Evolutionary conservation across 192 early-diverging fungal genomes (phyloP), one percentile per base, ranked within the genome.

Genomic region (Funneliformis mosseae): DNA sequence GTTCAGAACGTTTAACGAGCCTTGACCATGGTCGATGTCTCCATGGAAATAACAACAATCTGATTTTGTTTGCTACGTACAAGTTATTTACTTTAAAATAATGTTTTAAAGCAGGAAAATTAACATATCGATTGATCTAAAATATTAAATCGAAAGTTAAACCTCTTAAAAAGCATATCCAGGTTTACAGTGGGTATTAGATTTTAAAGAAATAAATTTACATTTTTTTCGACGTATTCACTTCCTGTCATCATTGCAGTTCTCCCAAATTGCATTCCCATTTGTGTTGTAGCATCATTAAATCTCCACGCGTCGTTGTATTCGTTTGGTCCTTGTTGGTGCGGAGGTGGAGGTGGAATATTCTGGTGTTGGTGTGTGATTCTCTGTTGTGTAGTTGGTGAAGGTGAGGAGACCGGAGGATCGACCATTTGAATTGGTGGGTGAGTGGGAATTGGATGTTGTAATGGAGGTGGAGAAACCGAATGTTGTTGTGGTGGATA

Each of bases 21-120:
- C 96, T 87, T 39, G 92, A 90, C 96, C 97, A 97, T 23, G 88
- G 88, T 78, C 87, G 89, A 80, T 99, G 95, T 43, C 93, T 86
- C 91, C 95, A 98, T 12, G 97, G 97, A 81, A 98, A 97, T 72
- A 97, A 80, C 18, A 99, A 83, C n/a, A 94, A 81, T 27, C 85
- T 87, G 14, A 98, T 84, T 84, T 99, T 99, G 75, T 91, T 91
- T 33, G 97, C 83, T 16, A 99, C 97, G 80, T 97, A 99, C 8
- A 92, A 89, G 85, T 97, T 99, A 83, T 92, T 94, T 41, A 99
- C 97, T 81, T 96, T 95, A 84, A 98, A 99, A 84, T 97, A 98
- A 80, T 94, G 93, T 83, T 95, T 94, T 25, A 97, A 83, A 81
- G 94, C 93, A n/a, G 90, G 83, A 81, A 96, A 84, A 83, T 96